Base-by-base conservation (phyloP, 768 basidiomycete genomes). In the Hygrocybe coccinea region DNA sequence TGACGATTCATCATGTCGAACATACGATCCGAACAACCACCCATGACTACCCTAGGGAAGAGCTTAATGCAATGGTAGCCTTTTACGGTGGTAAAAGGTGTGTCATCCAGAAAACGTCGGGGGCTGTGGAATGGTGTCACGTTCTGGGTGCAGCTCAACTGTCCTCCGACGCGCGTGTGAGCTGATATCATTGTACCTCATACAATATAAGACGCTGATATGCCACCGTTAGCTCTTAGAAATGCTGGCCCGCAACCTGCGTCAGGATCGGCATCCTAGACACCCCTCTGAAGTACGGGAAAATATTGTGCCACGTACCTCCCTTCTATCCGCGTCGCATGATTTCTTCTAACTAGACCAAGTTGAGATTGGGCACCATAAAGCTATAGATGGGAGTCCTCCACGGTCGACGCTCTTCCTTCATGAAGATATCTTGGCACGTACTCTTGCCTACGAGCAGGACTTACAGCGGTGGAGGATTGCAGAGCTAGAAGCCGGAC, bases 231-330 rank as follows among this genome's bases (percentile, higher is more conserved):
- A 59, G 59, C 50, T 59, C 21, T 9, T 50, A 34, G 35, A 37
- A 41, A 62, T 62, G 61, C 50, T 62, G 34, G n/a, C 11, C n/a
- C 46, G 56, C 22, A 60, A 58, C 11, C 54, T 62, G 35, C 55
- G 45, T 52, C 48, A 55, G 29, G 45, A 57, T 52, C 53, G 52
- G 56, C 44, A 60, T 54, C 56, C 52, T 25, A 12, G 34, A 3
- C 61, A 62, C 43, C 34, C 56, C 17, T 59, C 39, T 46, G 56
- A 62, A 50, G 56, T 60, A 6, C 50, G 59, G 29, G 61, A 62
- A 57, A 59, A 55, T 55, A 1, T 60, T 44, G 59, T 62, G n/a
- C 58, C 59, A 34, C 17, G 56, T 59, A 60, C 35, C 50, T 33
- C 44, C 56, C 25, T 51, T 33, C 43, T n/a, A 35, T 49, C 25